These are phyloP conservation scores for Colletotrichum sp. DNA, from an alignment of 2,329 filamentous ascomycete species.

Conservation along the genomic window DNA sequence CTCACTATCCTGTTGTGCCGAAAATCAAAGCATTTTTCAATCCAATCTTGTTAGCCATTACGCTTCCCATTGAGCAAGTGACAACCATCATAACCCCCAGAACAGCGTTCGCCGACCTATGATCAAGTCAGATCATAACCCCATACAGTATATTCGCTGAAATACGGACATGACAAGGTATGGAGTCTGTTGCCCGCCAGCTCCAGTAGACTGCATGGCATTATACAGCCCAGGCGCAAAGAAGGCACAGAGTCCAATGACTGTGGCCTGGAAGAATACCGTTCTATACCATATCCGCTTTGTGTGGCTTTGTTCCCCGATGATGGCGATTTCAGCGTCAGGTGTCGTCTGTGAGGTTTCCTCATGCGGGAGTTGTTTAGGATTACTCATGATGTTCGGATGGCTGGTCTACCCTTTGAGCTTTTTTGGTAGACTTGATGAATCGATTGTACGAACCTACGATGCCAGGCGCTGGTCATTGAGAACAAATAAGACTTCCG, in stretches of 20 bases:
- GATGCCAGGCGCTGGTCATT: not conserved
- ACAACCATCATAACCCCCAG: constrained; percentile 6
- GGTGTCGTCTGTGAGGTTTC: not conserved
- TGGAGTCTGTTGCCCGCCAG: constrained; percentile 32
- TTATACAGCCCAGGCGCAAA: constrained; percentile 33
- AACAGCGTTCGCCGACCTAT: not conserved
- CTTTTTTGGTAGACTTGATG: not conserved
- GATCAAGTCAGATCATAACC: rapidly evolving
- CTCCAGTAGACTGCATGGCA: constrained; percentile 34
- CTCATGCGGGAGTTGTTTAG: not conserved
- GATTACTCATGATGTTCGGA: not conserved
- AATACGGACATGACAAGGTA: constrained; percentile 32
- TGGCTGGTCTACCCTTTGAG: not conserved
- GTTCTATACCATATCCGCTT: constrained; percentile 26
- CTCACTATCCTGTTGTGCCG: constrained; percentile 8
- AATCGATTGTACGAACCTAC: too few relatives aligned
- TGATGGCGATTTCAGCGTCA: not conserved
- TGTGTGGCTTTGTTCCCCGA: not conserved
- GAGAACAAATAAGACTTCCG: not conserved
- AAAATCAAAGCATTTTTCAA: constrained; percentile 4
- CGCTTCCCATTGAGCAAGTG: not conserved
- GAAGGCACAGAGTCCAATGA: constrained; percentile 30
- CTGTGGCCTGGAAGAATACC: constrained; percentile 32
- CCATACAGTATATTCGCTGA: rapidly evolving
- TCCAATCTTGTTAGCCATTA: not conserved